Evolutionary conservation across 1,284 basidiomycete genomes (phyloP).

Genomic region (Puccinia coronata): DNA sequence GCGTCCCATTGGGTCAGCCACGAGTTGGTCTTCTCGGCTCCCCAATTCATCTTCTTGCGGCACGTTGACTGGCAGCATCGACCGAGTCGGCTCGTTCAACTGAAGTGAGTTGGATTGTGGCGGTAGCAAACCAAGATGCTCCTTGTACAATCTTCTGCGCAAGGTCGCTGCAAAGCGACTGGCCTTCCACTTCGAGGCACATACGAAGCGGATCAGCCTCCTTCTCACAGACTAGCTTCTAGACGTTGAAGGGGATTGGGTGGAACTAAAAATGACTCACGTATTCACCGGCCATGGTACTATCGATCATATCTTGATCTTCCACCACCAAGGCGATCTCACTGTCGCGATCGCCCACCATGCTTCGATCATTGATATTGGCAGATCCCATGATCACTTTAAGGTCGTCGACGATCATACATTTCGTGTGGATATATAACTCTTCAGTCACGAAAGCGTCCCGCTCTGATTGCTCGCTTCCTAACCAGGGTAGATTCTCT

Average conservation of each 20-base stretch:
- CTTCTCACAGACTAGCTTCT: background rate
- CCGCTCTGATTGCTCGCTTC: slow-evolving; percentile 76
- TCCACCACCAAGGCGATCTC: slow-evolving; percentile 89
- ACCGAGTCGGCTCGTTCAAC: slow-evolving; percentile 57
- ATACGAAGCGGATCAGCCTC: background rate
- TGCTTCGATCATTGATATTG: slow-evolving; percentile 81
- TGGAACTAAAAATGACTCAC: slow-evolving; percentile 35
- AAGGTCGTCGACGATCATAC: slow-evolving; percentile 88
- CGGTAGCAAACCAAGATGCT: slow-evolving; percentile 79
- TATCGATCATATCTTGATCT: slow-evolving; percentile 75
- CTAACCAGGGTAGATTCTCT: slow-evolving; percentile 72
- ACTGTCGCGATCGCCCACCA: slow-evolving; percentile 78
- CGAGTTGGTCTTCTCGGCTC: slow-evolving; percentile 66
- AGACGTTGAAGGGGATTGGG: background rate
- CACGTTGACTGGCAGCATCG: slow-evolving; percentile 74
- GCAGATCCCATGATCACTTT: slow-evolving; percentile 74
- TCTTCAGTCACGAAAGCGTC: slow-evolving; percentile 71
- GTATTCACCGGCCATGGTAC: slow-evolving; percentile 73
- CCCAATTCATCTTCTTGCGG: slow-evolving; percentile 70
- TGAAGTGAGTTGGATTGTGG: slow-evolving; percentile 64
- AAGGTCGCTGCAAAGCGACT: slow-evolving; percentile 74
- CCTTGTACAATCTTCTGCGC: slow-evolving; percentile 74
- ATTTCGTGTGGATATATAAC: slow-evolving; percentile 69
- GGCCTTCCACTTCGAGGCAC: slow-evolving; percentile 63
- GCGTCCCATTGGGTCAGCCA: slow-evolving; percentile 77